Evolutionary conservation across 306 rosid species (phyloP).

Genomic region (Begonia fuchsioides): DNA sequence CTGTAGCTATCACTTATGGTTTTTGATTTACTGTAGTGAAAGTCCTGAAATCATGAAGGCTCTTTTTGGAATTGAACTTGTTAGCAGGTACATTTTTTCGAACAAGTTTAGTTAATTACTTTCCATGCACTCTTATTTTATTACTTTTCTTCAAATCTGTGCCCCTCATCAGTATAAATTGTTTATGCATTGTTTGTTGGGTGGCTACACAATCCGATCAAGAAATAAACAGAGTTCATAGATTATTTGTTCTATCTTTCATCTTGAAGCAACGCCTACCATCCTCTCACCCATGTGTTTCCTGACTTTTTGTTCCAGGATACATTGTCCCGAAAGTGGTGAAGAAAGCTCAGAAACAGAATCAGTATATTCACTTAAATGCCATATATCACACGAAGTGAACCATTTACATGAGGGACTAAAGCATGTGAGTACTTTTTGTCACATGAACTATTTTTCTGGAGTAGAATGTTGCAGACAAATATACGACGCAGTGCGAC

Average conservation of each 20-base stretch:
- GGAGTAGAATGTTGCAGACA: not conserved
- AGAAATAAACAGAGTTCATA: not conserved
- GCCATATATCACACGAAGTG: slow-evolving; percentile 98
- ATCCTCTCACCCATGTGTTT: slow-evolving; percentile 1
- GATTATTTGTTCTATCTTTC: not conserved
- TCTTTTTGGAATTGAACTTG: slow-evolving; percentile 70
- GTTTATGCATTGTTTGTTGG: no score
- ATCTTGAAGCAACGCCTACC: not conserved
- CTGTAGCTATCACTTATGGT: not conserved
- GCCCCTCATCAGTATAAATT: no score
- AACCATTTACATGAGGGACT: slow-evolving; percentile 97
- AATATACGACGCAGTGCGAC: not conserved
- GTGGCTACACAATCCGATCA: not conserved
- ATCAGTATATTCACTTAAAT: slow-evolving; percentile 87
- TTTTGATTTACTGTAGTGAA: slow-evolving; percentile 38
- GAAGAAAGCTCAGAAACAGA: slow-evolving; percentile 98
- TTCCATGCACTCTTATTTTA: not conserved
- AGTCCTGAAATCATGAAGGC: slow-evolving; percentile 62
- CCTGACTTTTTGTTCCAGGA: slow-evolving; percentile 35
- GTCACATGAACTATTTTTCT: not conserved
- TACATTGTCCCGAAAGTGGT: slow-evolving; percentile 82
- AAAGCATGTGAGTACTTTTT: slow-evolving; percentile 61
- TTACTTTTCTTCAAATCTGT: no score
- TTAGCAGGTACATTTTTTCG: slow-evolving; percentile 50
- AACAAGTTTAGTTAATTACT: not conserved